A percentile compares a stretch with the other conserved stretches of the same genome.
These are phyloP conservation scores for Ceratocystis huliohia DNA, from an alignment of 2,329 filamentous ascomycete genomes.

Conservation along the genomic window DNA sequence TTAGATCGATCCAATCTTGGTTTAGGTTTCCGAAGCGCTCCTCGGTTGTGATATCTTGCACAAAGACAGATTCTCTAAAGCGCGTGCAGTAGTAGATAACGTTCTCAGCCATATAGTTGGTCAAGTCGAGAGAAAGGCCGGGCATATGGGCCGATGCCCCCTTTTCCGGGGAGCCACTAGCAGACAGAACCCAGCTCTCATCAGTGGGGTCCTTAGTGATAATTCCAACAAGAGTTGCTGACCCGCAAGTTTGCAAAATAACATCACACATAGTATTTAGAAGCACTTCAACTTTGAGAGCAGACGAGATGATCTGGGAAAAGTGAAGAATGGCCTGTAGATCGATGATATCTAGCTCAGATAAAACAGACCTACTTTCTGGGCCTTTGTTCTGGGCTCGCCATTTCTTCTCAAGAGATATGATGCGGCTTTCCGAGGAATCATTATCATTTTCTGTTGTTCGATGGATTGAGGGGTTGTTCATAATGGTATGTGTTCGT, in stretches of 20 bases:
- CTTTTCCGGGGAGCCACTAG: constrained; percentile 57
- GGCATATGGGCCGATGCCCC: constrained; percentile 55
- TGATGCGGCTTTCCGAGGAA: neutral
- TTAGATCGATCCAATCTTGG: constrained; percentile 53
- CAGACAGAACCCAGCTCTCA: constrained; percentile 56
- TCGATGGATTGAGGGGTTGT: neutral
- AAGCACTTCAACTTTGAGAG: constrained; percentile 61
- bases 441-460: neutral
- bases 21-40: constrained; percentile 67
- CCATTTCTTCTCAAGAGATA: constrained; percentile 9
- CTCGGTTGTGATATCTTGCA: constrained; percentile 59
- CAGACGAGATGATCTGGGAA: constrained; percentile 67
- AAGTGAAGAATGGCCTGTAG: constrained; percentile 65
- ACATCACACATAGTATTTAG: constrained; percentile 73
- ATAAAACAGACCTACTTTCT: constrained; percentile 50
- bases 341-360: constrained; percentile 72
- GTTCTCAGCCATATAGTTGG: constrained; percentile 60
- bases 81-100: constrained; percentile 65
- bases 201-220: constrained; percentile 52
- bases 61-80: constrained; percentile 62
- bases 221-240: constrained; percentile 59
- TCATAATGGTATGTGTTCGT: constrained; percentile 11
- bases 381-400: constrained; percentile 23
- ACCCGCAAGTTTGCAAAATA: constrained; percentile 63
- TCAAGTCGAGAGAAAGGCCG: constrained; percentile 50